Conservation (phyloP, 192 early-diverging fungal species). For the Coemansia sp. region DNA sequence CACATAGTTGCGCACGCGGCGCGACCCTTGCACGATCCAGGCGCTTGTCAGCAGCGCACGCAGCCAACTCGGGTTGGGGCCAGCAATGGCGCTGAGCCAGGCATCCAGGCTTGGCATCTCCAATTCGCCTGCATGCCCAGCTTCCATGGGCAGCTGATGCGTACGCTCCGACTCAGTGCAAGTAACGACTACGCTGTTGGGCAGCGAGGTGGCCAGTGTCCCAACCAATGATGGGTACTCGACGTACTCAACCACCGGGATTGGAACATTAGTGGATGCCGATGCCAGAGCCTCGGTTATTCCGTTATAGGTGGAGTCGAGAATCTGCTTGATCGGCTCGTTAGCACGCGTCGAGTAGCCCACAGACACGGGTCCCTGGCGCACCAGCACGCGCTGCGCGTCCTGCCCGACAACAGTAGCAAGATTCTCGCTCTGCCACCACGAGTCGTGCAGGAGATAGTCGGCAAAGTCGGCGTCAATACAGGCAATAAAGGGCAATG, state of each 20-base stretch:
- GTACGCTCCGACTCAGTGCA: slow-evolving; percentile 3
- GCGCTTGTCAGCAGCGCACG: slow-evolving; percentile 74
- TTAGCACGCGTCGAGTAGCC: slow-evolving; percentile 66
- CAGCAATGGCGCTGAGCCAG: slow-evolving; percentile 70
- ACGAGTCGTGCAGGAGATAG: slow-evolving; percentile 92
- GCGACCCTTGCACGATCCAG: slow-evolving; percentile 73
- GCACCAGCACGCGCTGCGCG: slow-evolving; percentile 80
- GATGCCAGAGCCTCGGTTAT: slow-evolving; percentile 19
- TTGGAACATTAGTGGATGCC: slow-evolving; percentile 75
- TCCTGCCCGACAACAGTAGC: slow-evolving; percentile 73
- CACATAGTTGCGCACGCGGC: slow-evolving; percentile 62
- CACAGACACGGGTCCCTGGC: slow-evolving; percentile 86
- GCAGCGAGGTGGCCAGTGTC: not conserved
- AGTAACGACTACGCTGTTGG: not conserved
- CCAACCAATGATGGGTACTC: not conserved
- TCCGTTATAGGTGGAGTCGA: slow-evolving; percentile 54
- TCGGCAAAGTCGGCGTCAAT: slow-evolving; percentile 88
- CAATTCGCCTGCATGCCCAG: not conserved
- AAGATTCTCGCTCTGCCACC: slow-evolving; percentile 85
- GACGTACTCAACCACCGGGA: not conserved
- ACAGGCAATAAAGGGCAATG: slow-evolving; percentile 87
- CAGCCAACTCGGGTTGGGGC: slow-evolving; percentile 73
- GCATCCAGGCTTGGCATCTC: slow-evolving; percentile 19
- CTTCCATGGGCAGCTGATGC: slow-evolving; percentile 6
- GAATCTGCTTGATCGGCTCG: slow-evolving; percentile 84